phyloP scores from a whole-genome alignment of 1,284 basidiomycete genomes.

The Boletus sp. region DNA sequence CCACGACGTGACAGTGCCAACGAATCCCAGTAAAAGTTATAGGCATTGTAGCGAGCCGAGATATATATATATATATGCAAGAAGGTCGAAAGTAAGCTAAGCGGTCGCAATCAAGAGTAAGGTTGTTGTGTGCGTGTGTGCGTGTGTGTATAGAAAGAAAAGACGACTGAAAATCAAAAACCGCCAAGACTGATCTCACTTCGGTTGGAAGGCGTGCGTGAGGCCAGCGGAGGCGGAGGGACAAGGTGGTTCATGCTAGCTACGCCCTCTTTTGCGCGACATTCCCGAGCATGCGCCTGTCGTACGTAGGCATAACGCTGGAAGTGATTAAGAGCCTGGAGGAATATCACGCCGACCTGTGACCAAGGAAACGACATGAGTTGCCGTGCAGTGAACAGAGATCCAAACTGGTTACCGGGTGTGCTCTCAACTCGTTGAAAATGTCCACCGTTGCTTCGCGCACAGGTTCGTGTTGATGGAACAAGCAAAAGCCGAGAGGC shows the following conservation, averaged over 20 bases:
- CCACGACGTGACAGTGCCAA: neutral
- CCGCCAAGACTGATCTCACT: slow-evolving; percentile 46
- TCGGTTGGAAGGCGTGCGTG: slow-evolving; percentile 45
- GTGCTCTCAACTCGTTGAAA: slow-evolving; percentile 72
- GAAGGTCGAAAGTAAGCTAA: slow-evolving; percentile 31
- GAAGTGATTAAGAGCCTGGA: slow-evolving; percentile 86
- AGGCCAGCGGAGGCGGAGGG: slow-evolving; percentile 32
- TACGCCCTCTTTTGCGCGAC: slow-evolving; percentile 37
- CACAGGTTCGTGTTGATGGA: slow-evolving; percentile 77
- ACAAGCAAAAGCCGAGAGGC: slow-evolving; percentile 83
- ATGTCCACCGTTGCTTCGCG: slow-evolving; percentile 80
- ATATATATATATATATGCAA: slow-evolving; percentile 24
- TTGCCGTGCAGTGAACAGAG: neutral
- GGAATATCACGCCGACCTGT: slow-evolving; percentile 85
- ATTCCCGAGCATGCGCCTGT: slow-evolving; percentile 61
- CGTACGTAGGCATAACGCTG: slow-evolving; percentile 84
- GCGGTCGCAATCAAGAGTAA: slow-evolving; percentile 1
- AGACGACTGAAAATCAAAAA: slow-evolving; percentile 19
- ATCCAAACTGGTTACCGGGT: slow-evolving; percentile 54
- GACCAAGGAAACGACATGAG: slow-evolving; percentile 3
- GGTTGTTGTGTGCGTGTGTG: neutral
- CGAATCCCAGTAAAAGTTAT: neutral
- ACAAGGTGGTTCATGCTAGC: slow-evolving; percentile 26
- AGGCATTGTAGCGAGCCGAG: neutral
- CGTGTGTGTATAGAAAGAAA: neutral